Base-by-base conservation (phyloP, 2,329 filamentous ascomycete species). In the Decorospora gaudefroyi region DNA sequence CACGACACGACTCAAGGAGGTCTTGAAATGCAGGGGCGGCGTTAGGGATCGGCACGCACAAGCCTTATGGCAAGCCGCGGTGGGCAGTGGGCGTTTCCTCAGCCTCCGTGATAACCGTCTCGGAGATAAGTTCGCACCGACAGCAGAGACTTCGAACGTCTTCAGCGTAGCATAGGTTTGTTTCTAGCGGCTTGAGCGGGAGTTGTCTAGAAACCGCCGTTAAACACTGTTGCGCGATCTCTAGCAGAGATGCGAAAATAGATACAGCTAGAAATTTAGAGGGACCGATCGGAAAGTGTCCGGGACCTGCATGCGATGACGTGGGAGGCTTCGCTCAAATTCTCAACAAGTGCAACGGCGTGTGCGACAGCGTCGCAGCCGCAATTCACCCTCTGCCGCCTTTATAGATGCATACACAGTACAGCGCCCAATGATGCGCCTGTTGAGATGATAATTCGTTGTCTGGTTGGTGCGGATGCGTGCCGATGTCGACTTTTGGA, bases 41-140 rank as follows among this genome's bases (percentile, higher is more conserved):
- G 41, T 47, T 48, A 33, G 41, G n/a, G 51, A 51, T 54, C 51
- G 48, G 41, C 43, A 22, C 26, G 30, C 27, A 37, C 43, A 50
- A 52, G 44, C 39, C 42, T 45, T 41, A 26, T 27, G 30, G 40
- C 29, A 34, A 33, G 40, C 43, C 43, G n/a, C n/a, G n/a, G n/a
- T n/a, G n/a, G n/a, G n/a, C n/a, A 28, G 26, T 18, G 35, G 27
- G 27, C 9, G 29, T 41, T 36, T 37, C 37, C 43, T 48, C 51
- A 37, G 30, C 23, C 21, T 51, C 23, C 35, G 35, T 38, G 51
- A 49, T 49, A 51, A 54, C 28, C 31, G 35, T n/a, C 10, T 19
- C 6, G 18, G 10, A 8, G 12, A 35, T 33, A 22, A 33, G 18
- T 9, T 12, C 18, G 21, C 21, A 23, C 21, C 10, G 21, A 6